Evolutionary conservation across 768 basidiomycete genomes (phyloP).

Genomic region (Bullera alba): DNA sequence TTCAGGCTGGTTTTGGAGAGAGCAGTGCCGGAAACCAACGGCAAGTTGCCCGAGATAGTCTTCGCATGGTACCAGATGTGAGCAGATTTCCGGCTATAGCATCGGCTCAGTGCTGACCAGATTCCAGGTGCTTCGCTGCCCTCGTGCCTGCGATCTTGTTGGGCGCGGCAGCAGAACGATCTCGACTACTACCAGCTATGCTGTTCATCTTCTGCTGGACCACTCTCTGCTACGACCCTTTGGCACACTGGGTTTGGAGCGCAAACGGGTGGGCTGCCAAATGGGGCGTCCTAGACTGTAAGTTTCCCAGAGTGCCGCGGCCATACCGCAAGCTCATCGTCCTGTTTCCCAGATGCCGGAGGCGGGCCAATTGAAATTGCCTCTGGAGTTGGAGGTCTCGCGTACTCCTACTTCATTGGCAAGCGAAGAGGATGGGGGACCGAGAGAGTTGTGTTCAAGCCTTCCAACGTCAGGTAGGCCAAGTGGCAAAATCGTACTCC

Average conservation of each 20-base stretch:
- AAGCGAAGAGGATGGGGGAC: slow-evolving; percentile 88
- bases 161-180: slow-evolving; percentile 87
- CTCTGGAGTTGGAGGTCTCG: slow-evolving; percentile 83
- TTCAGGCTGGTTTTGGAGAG: slow-evolving; percentile 43
- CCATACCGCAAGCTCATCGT: neutral
- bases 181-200: slow-evolving; percentile 73
- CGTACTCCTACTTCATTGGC: slow-evolving; percentile 74
- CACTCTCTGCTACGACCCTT: slow-evolving; percentile 77
- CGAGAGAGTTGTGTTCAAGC: slow-evolving; percentile 81
- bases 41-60: slow-evolving; percentile 45
- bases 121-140: slow-evolving; percentile 47
- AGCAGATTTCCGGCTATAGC: neutral
- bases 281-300: slow-evolving; percentile 56
- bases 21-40: slow-evolving; percentile 44
- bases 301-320: neutral
- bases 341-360: slow-evolving; percentile 66
- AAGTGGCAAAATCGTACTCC: neutral
- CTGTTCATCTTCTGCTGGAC: slow-evolving; percentile 92
- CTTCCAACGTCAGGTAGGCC: slow-evolving; percentile 63
- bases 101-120: too few species aligned
- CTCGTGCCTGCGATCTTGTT: slow-evolving; percentile 69
- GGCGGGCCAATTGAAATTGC: slow-evolving; percentile 96
- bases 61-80: slow-evolving; percentile 36
- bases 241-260: slow-evolving; percentile 97
- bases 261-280: slow-evolving; percentile 65